phyloP scores from a whole-genome alignment of 139 green algal species.

The Zygnema cylindricum region DNA sequence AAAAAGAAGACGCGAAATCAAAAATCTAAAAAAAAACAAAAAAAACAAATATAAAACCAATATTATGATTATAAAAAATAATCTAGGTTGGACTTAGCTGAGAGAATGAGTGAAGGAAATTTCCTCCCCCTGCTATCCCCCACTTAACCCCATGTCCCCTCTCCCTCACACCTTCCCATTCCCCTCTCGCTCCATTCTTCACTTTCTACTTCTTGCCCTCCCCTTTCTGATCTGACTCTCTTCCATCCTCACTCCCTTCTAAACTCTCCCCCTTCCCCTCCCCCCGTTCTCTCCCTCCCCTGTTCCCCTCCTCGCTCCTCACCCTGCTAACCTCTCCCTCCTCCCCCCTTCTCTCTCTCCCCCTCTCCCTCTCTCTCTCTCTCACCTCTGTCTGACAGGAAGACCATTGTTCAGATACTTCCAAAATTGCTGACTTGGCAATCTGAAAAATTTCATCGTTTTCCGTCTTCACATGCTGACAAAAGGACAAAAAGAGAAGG shows the following conservation, averaged over 20 bases:
- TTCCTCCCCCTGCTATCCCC: background rate
- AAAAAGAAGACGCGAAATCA: background rate
- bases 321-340: too few relatives aligned
- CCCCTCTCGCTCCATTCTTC: background rate
- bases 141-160: slow-evolving; percentile 8
- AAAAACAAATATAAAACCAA: too few relatives aligned
- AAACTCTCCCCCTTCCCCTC: background rate
- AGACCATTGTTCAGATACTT: too few relatives aligned
- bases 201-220: background rate
- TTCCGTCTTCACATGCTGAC: too few relatives aligned
- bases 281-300: background rate
- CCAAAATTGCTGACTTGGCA: too few relatives aligned
- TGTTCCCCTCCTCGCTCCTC: background rate
- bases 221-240: background rate
- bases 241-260: background rate
- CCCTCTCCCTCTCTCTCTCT: too few relatives aligned
- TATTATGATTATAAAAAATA: background rate
- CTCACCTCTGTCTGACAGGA: too few relatives aligned
- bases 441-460: too few relatives aligned
- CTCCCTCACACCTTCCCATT: background rate
- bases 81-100: background rate
- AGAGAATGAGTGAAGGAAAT: background rate
- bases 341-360: too few relatives aligned
- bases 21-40: too few relatives aligned
- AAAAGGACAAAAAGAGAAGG: too few relatives aligned